These are phyloP conservation scores for Aspergillus quadricinctus DNA, from an alignment of 2,329 filamentous ascomycete genomes.

Conservation along the genomic window DNA sequence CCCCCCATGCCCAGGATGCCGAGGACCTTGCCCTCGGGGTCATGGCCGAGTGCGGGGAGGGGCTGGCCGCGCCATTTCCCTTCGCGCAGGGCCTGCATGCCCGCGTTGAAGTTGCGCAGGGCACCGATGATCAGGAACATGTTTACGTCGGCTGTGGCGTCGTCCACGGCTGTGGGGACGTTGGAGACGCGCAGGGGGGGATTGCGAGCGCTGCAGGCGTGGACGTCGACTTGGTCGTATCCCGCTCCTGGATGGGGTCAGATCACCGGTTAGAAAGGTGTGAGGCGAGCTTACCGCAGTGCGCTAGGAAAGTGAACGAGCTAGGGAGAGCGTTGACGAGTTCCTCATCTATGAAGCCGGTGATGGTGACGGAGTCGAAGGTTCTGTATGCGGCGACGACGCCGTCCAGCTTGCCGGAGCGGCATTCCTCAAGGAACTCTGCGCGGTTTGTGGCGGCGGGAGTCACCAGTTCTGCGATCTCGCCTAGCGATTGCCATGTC, in stretches of 20 bases:
- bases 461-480: constrained; percentile 61
- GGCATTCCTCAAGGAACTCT: constrained; percentile 67
- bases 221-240: constrained; percentile 76
- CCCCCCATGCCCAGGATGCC: constrained; percentile 85
- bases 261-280: not conserved
- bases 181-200: constrained; percentile 67
- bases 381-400: constrained; percentile 66
- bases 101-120: constrained; percentile 65
- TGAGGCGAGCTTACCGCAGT: constrained; percentile 31
- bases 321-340: constrained; percentile 52
- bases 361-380: constrained; percentile 60
- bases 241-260: constrained; percentile 61
- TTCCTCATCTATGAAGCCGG: constrained; percentile 67
- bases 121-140: constrained; percentile 80
- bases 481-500: constrained; percentile 58
- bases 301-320: constrained; percentile 35
- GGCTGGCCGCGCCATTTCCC: constrained; percentile 63
- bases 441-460: constrained; percentile 58
- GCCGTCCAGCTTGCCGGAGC: constrained; percentile 61
- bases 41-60: constrained; percentile 60
- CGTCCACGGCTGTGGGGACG: constrained; percentile 74
- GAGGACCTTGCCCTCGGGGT: constrained; percentile 72
- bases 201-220: constrained; percentile 62
- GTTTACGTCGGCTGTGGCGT: constrained; percentile 75
- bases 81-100: constrained; percentile 61